These are phyloP conservation scores for Lineolata rhizophorae DNA, from an alignment of 495 filamentous ascomycete species.

Conservation along the genomic window DNA sequence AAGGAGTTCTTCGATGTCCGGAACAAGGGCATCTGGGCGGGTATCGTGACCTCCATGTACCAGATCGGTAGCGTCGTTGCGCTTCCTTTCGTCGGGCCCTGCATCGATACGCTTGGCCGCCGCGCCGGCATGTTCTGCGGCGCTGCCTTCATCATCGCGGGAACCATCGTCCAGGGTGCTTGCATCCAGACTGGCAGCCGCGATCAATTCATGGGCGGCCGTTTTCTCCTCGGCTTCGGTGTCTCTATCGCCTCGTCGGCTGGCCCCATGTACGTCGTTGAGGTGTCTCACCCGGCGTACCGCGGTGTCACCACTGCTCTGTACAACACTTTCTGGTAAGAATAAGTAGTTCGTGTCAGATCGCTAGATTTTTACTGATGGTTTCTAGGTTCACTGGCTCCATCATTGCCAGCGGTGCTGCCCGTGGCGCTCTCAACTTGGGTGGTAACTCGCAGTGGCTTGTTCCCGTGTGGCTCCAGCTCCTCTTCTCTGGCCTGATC, in stretches of 20 bases:
- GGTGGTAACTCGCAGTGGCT: conserved; percentile 29
- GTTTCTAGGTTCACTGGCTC: conserved; percentile 35
- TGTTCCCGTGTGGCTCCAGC: conserved; percentile 41
- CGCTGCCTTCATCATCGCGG: too few species aligned
- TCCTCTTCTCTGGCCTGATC: conserved; percentile 28
- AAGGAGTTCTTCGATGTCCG: too few species aligned
- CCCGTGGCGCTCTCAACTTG: conserved; percentile 23
- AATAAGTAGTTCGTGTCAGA: conserved; percentile 1
- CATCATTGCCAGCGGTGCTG: conserved; percentile 25
- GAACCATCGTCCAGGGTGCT: too few species aligned
- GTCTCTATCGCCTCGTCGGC: conserved; percentile 44
- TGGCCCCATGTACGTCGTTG: conserved; percentile 49
- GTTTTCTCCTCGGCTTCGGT: conserved; percentile 56
- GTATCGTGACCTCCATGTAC: too few species aligned
- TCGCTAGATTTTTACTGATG: conserved; percentile 22
- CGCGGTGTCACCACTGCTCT: conserved; percentile 44
- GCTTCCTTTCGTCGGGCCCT: too few species aligned
- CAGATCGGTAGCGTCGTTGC: too few species aligned
- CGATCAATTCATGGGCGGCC: conserved; percentile 62
- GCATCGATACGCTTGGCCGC: too few species aligned
- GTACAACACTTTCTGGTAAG: conserved; percentile 11
- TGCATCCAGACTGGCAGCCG: too few species aligned
- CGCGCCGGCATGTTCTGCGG: too few species aligned
- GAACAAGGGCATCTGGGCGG: too few species aligned
- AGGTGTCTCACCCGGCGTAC: conserved; percentile 50